These are phyloP conservation scores for Suhomyces kunorum DNA, from an alignment of 1,139 yeast genomes.

Conservation along the genomic window DNA sequence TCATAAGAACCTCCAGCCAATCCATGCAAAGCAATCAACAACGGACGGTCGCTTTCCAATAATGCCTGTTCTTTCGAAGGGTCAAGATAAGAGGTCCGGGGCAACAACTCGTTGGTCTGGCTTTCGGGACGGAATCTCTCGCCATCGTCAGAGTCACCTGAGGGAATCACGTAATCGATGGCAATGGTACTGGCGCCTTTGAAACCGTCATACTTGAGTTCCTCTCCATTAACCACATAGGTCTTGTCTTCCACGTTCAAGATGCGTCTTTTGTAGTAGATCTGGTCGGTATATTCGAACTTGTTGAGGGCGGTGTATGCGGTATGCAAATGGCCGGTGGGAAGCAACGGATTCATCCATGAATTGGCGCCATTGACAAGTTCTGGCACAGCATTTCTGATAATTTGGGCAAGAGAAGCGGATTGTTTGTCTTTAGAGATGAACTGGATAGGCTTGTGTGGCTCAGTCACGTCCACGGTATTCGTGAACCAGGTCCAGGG, in stretches of 20 bases:
- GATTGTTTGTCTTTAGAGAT: conserved; percentile 15
- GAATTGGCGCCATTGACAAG: conserved; percentile 34
- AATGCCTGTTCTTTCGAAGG: conserved; percentile 34
- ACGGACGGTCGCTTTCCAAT: conserved; percentile 46
- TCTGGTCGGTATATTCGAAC: conserved; percentile 37
- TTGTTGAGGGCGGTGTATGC: conserved; percentile 46
- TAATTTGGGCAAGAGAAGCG: conserved; percentile 29
- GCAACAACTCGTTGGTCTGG: conserved; percentile 43
- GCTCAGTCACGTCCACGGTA: conserved; percentile 28
- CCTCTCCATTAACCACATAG: conserved; percentile 31
- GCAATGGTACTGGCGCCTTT: conserved; percentile 42
- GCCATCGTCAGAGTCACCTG: conserved; percentile 21
- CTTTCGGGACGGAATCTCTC: conserved; percentile 33
- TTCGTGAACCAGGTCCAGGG: conserved; percentile 24
- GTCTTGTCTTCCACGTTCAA: conserved; percentile 33
- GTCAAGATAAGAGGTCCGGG: conserved; percentile 44
- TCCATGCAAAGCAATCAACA: conserved; percentile 58
- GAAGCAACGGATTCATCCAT: conserved; percentile 40
- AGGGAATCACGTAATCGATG: conserved; percentile 40
- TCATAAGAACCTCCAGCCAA: conserved; percentile 66
- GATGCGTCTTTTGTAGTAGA: conserved; percentile 41
- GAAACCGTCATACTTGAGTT: conserved; percentile 44
- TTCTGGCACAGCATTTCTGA: conserved; percentile 33
- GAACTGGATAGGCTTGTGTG: conserved; percentile 32
- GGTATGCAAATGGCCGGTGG: conserved; percentile 49